A percentile compares a stretch with the other conserved stretches of the same genome.
These are phyloP conservation scores for Papiliotrema terrestris DNA, from an alignment of 1,284 basidiomycete species.

Conservation along the genomic window DNA sequence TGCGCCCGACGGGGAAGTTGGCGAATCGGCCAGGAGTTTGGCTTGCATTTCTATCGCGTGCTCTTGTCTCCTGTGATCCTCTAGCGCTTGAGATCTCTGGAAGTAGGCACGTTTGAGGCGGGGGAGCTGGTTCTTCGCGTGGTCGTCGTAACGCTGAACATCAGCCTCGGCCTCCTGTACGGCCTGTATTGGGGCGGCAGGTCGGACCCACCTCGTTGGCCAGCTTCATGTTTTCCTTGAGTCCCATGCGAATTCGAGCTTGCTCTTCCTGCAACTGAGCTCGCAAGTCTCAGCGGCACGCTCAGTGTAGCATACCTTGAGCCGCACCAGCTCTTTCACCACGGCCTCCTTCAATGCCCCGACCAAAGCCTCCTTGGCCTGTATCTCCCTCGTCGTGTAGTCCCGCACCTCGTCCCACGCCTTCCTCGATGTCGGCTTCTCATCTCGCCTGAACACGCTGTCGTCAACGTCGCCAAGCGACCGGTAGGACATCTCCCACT, in stretches of 20 bases:
- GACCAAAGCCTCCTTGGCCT: slow-evolving; percentile 71
- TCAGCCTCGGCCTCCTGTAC: not conserved
- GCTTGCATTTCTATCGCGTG: slow-evolving; percentile 45
- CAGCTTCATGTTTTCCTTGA: slow-evolving; percentile 80
- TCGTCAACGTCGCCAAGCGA: not conserved
- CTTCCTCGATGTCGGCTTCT: slow-evolving; percentile 58
- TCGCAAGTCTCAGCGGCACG: not conserved
- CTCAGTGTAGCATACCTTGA: slow-evolving; percentile 58
- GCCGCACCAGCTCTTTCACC: slow-evolving; percentile 60
- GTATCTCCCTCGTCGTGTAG: slow-evolving; percentile 77
- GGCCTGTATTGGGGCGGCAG: not conserved
- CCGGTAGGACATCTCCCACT: too few species aligned
- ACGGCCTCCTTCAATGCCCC: slow-evolving; percentile 67
- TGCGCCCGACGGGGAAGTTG: slow-evolving; percentile 19
- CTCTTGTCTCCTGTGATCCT: slow-evolving; percentile 51
- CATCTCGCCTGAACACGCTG: slow-evolving; percentile 3
- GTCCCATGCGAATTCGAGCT: slow-evolving; percentile 79
- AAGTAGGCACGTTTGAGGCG: slow-evolving; percentile 71
- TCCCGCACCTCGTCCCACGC: slow-evolving; percentile 81
- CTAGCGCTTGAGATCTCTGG: slow-evolving; percentile 76
- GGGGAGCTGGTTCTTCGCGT: slow-evolving; percentile 68
- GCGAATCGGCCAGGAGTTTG: slow-evolving; percentile 40
- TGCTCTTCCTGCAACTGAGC: slow-evolving; percentile 64
- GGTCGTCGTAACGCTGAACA: slow-evolving; percentile 65
- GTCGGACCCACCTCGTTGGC: slow-evolving; percentile 52